Evolutionary conservation across 164 flowering plant genomes (phyloP), one percentile per base, ranked within the genome.

Genomic region (Macadamia integrifolia): DNA sequence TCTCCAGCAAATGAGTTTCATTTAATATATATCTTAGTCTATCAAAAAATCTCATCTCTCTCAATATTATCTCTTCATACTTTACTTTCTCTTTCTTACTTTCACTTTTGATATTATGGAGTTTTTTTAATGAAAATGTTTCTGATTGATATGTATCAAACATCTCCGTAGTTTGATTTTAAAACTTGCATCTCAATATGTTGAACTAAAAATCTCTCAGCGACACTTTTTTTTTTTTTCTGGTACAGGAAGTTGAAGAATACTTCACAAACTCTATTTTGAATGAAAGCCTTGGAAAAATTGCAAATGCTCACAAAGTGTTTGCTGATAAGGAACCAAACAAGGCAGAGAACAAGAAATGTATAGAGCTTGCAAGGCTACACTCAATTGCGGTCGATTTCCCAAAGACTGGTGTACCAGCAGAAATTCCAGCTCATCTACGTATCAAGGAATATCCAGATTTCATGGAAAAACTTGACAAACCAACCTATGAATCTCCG

Each of bases 401-500:
- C 62, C 89, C 88, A 6, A 92, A 92, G 76, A 90, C 96, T 14
- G 98, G 98, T 18, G 82, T 90, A 6, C 88, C 94, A 0, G 98
- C 93, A 15, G 80, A 72, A 71, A 86, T 92, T 53, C 94, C 96
- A 2, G 10, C 82, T 12, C 60, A 80, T 49, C 74, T 87, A 8
- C 76, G 70, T n/a, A 87, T 83, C 44, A 85, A 81, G 72, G 85
- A 83, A 50, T 92, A 81, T 66, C 96, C 98, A 23, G 97, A 92
- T 72, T 92, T 92, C 81, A 93, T 91, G 93, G 95, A 93, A 18
- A 93, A 91, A 77, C 86, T 66, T 3, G 88, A 89, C 75, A 86
- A 77, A 71, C 73, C 85, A 13, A 87, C 87, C 11, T 92, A 92
- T 63, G 76, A 71, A 58, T 92, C 98, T 3, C 2, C 40, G 1